These are phyloP conservation scores for Clohesyomyces aquaticus DNA, from an alignment of 495 filamentous ascomycete genomes.

Conservation along the genomic window DNA sequence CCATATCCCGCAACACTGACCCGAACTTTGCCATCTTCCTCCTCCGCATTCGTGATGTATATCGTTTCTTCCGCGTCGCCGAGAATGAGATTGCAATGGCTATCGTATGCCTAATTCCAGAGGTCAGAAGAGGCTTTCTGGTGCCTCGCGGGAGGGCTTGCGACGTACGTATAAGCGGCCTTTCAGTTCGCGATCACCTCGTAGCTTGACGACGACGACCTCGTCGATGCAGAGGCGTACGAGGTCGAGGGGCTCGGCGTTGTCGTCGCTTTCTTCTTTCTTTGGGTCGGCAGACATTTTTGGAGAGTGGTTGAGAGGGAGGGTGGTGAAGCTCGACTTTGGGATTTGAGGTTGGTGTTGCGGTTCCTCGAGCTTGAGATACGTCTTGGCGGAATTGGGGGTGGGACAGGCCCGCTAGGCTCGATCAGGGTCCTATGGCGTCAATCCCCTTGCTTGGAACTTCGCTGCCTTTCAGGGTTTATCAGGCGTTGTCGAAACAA, in stretches of 20 bases:
- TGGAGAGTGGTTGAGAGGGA: slow-evolving; percentile 54
- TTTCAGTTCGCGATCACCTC: slow-evolving; percentile 93
- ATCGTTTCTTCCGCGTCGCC: slow-evolving; percentile 98
- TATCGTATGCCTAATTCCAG: slow-evolving; percentile 82
- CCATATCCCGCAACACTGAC: slow-evolving; percentile 6
- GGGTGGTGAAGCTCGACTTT: neutral
- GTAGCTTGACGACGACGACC: slow-evolving; percentile 93
- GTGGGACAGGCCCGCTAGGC: slow-evolving; percentile 8
- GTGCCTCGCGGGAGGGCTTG: neutral
- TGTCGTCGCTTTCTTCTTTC: slow-evolving; percentile 54
- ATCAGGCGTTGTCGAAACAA: neutral
- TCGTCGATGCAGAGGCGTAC: slow-evolving; percentile 93
- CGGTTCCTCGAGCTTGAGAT: neutral
- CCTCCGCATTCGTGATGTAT: slow-evolving; percentile 80
- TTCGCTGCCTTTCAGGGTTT: slow-evolving; percentile 9
- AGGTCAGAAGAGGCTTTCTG: neutral
- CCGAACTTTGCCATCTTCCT: slow-evolving; percentile 73
- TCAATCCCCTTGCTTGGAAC: slow-evolving; percentile 8
- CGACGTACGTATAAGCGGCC: slow-evolving; percentile 83
- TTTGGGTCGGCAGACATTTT: slow-evolving; percentile 56
- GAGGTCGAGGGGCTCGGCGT: slow-evolving; percentile 81
- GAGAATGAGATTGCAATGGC: slow-evolving; percentile 96
- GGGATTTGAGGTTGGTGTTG: neutral
- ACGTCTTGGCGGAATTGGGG: slow-evolving; percentile 2
- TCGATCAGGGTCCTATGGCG: slow-evolving; percentile 9